Evolutionary conservation across 2,329 filamentous ascomycete species (phyloP), one percentile per base, ranked within the genome.

Genomic region (Aspergillus pseudoglaucus): DNA sequence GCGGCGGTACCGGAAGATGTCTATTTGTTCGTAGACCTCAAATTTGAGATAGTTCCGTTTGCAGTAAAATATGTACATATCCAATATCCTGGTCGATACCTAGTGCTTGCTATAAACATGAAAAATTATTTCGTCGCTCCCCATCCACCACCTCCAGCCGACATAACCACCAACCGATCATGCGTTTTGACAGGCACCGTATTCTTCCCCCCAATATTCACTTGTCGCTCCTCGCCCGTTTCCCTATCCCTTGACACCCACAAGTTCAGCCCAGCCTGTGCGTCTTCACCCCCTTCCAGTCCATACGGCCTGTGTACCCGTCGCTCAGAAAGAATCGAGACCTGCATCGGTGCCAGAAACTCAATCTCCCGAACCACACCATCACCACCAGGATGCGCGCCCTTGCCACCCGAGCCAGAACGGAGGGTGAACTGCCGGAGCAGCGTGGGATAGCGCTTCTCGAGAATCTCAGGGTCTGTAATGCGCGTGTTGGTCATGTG

Each of bases 401-500:
- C 88, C 12, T 65, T 65, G 0, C 88, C 88, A 1, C 82, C 83
- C 40, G 81, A 85, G 0, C 80, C 83, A 1, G 71, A 57, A 1
- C 87, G 73, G 6, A 93, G 72, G 3, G 79, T 78, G 62, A 93
- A 93, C 59, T 87, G 80, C 3, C 84, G 76, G 37, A 93, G 70
- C 6, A 93, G 71, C 1, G 90, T 86, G 0, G 87, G 87, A 59
- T 91, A 91, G 2, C 88, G 75, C 38, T 87, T 78, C 70, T 93
- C 88, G 52, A 93, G 87, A 10, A 91, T 82, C 63, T 94, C 88
- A 0, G 84, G 79, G 63, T 94, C 88, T 0, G 88, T 91, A 62
- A 91, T 93, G 4, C 88, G 79, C 1, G 87, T 93, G 66, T 93
- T 94, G 9, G 88, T 93, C 86, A 91, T 91, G 69, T 91, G 87